Percentiles rank a stretch among this genome's conserved stretches.
These are phyloP conservation scores for Melanopsichium pennsylvanicum DNA, from an alignment of 1,284 basidiomycete species.

Conservation along the genomic window DNA sequence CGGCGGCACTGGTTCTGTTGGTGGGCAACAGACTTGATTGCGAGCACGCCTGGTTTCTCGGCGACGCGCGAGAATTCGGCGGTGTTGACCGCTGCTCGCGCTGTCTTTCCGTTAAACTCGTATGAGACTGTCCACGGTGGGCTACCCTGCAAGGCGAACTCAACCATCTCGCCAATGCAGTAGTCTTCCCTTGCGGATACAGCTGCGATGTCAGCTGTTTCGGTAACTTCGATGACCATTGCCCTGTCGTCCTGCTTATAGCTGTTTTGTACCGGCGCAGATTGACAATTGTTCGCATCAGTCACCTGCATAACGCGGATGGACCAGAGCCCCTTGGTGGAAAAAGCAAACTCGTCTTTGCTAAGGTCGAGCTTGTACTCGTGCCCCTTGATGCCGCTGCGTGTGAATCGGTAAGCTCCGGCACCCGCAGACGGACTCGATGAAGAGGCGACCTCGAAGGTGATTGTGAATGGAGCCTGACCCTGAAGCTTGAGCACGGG, in stretches of 20 bases:
- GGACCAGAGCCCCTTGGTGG: constrained; percentile 75
- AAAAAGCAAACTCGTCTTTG: constrained; percentile 80
- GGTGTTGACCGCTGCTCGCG: constrained; percentile 77
- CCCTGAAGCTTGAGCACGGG: constrained; percentile 71
- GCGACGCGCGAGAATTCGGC: constrained; percentile 85
- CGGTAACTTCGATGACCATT: constrained; percentile 76
- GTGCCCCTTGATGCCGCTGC: constrained; percentile 75
- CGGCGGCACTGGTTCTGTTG: constrained; percentile 67
- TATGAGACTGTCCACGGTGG: constrained; percentile 96
- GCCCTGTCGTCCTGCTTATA: constrained; percentile 15
- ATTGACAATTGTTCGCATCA: constrained; percentile 57
- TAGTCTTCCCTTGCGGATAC: constrained; percentile 80
- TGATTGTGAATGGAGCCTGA: constrained; percentile 84
- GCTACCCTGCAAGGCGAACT: constrained; percentile 91
- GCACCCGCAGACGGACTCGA: constrained; percentile 63
- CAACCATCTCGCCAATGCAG: constrained; percentile 88
- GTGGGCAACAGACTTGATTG: constrained; percentile 84
- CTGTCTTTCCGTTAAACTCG: constrained; percentile 78
- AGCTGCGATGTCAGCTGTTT: constrained; percentile 89
- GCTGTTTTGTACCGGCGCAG: constrained; percentile 2
- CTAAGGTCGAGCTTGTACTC: constrained; percentile 79
- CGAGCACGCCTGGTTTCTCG: constrained; percentile 81
- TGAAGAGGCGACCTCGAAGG: constrained; percentile 72
- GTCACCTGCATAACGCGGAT: constrained; percentile 61
- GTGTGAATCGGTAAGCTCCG: constrained; percentile 67